Evolutionary conservation across 164 flowering plant species (phyloP), one percentile per base, ranked within the genome.

Genomic region (Tetrastigma voinierianum): DNA sequence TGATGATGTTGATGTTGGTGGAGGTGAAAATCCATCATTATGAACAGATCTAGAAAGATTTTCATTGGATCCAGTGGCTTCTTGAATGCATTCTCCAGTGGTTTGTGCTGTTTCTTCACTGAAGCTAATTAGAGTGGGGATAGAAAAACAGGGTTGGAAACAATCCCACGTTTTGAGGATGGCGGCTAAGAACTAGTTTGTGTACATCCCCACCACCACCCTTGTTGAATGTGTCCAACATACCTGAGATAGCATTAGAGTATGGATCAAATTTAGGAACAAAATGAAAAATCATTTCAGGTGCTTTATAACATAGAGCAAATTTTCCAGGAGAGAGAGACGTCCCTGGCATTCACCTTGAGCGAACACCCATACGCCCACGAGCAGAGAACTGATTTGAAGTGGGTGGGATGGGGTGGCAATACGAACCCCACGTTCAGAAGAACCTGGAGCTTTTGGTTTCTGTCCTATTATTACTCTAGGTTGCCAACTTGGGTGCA

Each of bases 191-290:
- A 84, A 85, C 19, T 68, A 60, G 66, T 73, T 82, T 54, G 83
- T 61, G 52, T 78, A 62, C 60, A 75, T 70, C 17, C 83, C 89
- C n/a, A n/a, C n/a, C 89, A 48, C 87, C 85, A 57, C 83, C 86
- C 62, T 85, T 70, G 80, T 87, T 85, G 67, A 87, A 89, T 51
- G 94, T 89, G 76, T 89, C 94, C 94, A 21, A 89, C 94, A 51
- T 89, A 89, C 87, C 94, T 89, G 84, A 66, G 55, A 56, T 60
- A 32, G 40, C 62, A 69, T 21, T 56, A 20, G n/a, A 70, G 15
- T 49, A 49, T 19, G 14, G 18, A n/a, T 14, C 17, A n/a, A 45
- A 16, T 17, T 20, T 7, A 18, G 19, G 3, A 61, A 5, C 9
- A 19, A 47, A 46, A 47, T 11, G n/a, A 9, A 25, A 61, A 17